These are phyloP conservation scores for Grammothele lineata DNA, from an alignment of 768 basidiomycete genomes.

Conservation along the genomic window DNA sequence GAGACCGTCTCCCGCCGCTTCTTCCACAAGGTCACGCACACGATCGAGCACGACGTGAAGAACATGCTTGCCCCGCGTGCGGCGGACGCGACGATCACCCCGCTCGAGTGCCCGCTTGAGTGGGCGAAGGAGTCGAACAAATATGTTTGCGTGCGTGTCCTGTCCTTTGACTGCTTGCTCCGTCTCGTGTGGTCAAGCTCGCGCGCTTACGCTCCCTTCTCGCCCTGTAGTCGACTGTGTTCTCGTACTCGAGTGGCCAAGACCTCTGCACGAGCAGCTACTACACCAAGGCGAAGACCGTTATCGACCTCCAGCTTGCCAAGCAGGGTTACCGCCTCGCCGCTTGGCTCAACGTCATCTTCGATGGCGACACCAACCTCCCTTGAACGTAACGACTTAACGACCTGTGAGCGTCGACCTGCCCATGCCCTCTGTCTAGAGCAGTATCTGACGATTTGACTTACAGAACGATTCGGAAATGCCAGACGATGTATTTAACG, in stretches of 20 bases:
- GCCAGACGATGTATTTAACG: no score
- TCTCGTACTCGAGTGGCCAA: conserved; percentile 33
- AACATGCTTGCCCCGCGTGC: neutral
- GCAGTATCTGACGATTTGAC: no score
- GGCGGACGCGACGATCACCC: conserved; percentile 27
- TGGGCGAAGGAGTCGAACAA: conserved; percentile 45
- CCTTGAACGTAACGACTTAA: conserved; percentile 18
- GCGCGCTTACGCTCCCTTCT: neutral
- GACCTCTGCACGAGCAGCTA: conserved; percentile 42
- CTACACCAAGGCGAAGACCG: conserved; percentile 20
- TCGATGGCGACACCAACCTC: conserved; percentile 27
- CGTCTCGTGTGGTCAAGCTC: neutral
- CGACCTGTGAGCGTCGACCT: no score
- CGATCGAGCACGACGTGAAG: conserved; percentile 5
- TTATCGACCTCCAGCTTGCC: conserved; percentile 38
- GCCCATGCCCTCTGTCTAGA: no score
- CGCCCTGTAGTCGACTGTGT: conserved; percentile 31
- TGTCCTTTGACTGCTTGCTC: no score
- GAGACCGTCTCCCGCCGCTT: conserved; percentile 23
- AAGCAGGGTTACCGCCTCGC: conserved; percentile 46
- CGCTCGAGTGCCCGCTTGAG: conserved; percentile 42
- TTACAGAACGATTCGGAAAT: no score
- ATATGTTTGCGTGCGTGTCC: conserved; percentile 35
- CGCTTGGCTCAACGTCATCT: conserved; percentile 47
- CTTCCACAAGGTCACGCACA: conserved; percentile 18